A percentile compares a stretch with the other conserved stretches of the same genome.
Evolutionary conservation across 768 basidiomycete species (phyloP).

Genomic region (Suillus brevipes): DNA sequence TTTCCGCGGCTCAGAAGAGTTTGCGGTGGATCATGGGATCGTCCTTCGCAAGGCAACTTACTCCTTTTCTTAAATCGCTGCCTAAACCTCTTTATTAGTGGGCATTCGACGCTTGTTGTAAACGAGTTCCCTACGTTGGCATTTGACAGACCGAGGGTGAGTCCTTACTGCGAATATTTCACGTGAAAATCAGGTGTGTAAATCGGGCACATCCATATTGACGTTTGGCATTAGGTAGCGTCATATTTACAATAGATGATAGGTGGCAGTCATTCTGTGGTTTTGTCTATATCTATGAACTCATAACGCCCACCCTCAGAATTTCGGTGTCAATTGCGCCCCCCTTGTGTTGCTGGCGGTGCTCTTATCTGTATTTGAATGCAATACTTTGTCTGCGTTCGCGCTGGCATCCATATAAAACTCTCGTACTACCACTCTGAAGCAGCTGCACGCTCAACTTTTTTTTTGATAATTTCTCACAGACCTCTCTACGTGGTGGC

Average conservation of each 20-base stretch:
- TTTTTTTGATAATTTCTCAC: background rate
- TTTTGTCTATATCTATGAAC: background rate
- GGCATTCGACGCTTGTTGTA: conserved; percentile 28
- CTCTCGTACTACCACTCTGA: background rate
- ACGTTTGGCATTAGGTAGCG: background rate
- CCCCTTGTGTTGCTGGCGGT: conserved; percentile 34
- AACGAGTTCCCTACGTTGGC: conserved; percentile 45
- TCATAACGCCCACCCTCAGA: conserved; percentile 20
- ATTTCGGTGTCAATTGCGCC: conserved; percentile 34
- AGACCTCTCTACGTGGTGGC: background rate
- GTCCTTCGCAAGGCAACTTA: background rate
- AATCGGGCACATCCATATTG: background rate
- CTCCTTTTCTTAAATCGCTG: background rate
- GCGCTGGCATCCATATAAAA: conserved; percentile 23
- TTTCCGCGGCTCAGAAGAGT: background rate
- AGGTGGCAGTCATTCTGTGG: background rate
- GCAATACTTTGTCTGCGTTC: conserved; percentile 17
- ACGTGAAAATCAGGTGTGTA: background rate
- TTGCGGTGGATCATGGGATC: background rate
- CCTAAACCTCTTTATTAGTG: conserved; percentile 26
- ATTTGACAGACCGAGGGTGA: conserved; percentile 28
- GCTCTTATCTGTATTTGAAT: conserved; percentile 36
- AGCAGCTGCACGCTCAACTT: background rate
- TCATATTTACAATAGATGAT: background rate
- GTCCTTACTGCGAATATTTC: background rate